phyloP scores from a whole-genome alignment of 1,139 yeast genomes.

The Zhuliangozyma blackwelliae region DNA sequence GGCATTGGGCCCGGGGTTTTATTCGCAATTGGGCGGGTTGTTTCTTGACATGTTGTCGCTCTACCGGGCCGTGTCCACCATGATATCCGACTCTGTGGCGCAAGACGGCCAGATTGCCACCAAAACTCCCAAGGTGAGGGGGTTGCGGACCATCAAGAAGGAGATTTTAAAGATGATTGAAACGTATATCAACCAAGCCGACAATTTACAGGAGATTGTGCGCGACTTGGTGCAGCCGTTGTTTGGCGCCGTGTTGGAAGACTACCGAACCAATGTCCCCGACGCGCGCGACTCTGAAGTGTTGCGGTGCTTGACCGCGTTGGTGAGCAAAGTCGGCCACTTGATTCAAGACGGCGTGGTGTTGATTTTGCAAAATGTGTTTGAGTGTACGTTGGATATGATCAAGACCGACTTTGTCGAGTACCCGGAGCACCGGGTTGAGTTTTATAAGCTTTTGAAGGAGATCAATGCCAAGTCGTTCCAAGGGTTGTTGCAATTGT shows the following conservation, averaged over 20 bases:
- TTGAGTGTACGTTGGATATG: constrained; percentile 93
- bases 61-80: constrained; percentile 84
- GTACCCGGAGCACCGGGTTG: constrained; percentile 97
- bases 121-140: constrained; percentile 92
- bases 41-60: constrained; percentile 87
- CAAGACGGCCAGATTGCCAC: constrained; percentile 83
- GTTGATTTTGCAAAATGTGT: constrained; percentile 80
- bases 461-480: constrained; percentile 85
- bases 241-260: constrained; percentile 82
- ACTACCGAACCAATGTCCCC: constrained; percentile 83
- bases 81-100: constrained; percentile 80
- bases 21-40: constrained; percentile 81
- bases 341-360: constrained; percentile 90
- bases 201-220: constrained; percentile 81
- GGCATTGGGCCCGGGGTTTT: constrained; percentile 88
- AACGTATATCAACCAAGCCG: constrained; percentile 83
- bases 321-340: constrained; percentile 82
- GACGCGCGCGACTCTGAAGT: constrained; percentile 99
- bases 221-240: constrained; percentile 80
- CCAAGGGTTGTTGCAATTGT: constrained; percentile 79
- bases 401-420: constrained; percentile 92
- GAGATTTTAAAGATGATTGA: constrained; percentile 89
- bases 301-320: constrained; percentile 87
- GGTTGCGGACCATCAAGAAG: constrained; percentile 92
- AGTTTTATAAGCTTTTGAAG: constrained; percentile 83